phyloP scores from a whole-genome alignment of 331 rosid genomes.

The Telfairia occidentalis region DNA sequence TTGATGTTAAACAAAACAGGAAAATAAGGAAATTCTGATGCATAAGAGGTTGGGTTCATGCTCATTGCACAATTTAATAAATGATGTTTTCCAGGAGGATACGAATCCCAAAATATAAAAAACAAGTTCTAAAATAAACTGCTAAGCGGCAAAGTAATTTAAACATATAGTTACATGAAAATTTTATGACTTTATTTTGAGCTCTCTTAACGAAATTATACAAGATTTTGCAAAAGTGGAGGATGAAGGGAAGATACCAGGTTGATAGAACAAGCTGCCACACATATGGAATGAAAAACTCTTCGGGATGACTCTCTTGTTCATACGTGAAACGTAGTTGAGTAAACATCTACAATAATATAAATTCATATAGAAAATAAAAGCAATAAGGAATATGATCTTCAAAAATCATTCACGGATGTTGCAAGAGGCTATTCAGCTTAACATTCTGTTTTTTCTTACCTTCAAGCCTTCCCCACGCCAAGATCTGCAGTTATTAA shows the following conservation, averaged over 20 bases:
- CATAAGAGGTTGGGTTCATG: background rate
- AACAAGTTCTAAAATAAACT: background rate
- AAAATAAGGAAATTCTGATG: background rate
- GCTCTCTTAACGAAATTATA: background rate
- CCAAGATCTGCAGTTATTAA: slow-evolving; percentile 88
- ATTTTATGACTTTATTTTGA: background rate
- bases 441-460: slow-evolving; percentile 13
- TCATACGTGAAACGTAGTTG: slow-evolving; percentile 94
- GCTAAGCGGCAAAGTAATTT: background rate
- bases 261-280: slow-evolving; percentile 91
- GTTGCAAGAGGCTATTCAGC: background rate
- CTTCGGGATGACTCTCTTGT: slow-evolving; percentile 98
- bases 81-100: background rate
- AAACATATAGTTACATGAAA: background rate
- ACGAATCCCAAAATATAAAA: background rate
- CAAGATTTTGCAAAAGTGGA: slow-evolving; percentile 7
- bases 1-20: background rate
- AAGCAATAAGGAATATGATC: slow-evolving; percentile 6
- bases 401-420: slow-evolving; percentile 5
- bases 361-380: slow-evolving; percentile 5
- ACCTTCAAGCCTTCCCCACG: slow-evolving; percentile 99
- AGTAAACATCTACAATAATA: slow-evolving; percentile 65
- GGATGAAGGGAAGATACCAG: slow-evolving; percentile 38
- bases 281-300: slow-evolving; percentile 86
- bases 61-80: background rate